Conservation (phyloP, 1,284 basidiomycete genomes). For the Naganishia sp. region DNA sequence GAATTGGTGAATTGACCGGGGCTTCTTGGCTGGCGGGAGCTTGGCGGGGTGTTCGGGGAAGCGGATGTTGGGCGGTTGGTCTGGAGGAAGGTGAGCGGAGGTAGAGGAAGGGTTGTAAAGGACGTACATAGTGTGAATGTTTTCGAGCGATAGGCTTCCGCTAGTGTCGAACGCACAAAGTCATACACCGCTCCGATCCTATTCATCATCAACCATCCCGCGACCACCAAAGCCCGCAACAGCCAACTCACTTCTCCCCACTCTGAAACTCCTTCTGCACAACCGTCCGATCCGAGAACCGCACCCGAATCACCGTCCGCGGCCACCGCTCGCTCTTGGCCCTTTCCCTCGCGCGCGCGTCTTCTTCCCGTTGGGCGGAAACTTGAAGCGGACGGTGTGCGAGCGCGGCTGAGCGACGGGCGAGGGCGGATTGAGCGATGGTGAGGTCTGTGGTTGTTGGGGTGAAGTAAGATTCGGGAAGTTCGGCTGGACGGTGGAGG, state of each 20-base stretch:
- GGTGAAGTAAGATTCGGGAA: constrained; percentile 47
- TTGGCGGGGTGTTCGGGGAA: constrained; percentile 49
- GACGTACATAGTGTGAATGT: constrained; percentile 50
- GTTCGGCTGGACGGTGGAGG: constrained; percentile 34
- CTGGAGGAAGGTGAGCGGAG: constrained; percentile 28
- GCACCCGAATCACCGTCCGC: constrained; percentile 4
- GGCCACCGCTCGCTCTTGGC: constrained; percentile 21
- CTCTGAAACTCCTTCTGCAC: constrained; percentile 22
- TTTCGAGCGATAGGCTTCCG: constrained; percentile 37
- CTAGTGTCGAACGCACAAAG: constrained; percentile 48
- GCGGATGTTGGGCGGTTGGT: constrained; percentile 49
- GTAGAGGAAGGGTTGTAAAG: not conserved
- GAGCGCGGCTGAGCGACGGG: constrained; percentile 15
- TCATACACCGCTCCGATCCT: constrained; percentile 53
- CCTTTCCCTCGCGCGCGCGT: constrained; percentile 1
- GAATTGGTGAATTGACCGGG: constrained; percentile 13
- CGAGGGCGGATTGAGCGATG: constrained; percentile 10
- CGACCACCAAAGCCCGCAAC: not conserved
- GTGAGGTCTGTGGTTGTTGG: constrained; percentile 22
- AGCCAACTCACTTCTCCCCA: constrained; percentile 10
- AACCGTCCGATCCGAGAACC: constrained; percentile 21
- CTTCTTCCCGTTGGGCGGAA: constrained; percentile 17
- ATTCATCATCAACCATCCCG: not conserved
- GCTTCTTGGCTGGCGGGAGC: constrained; percentile 32
- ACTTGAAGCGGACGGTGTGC: constrained; percentile 18